Evolutionary conservation across 495 filamentous ascomycete genomes (phyloP).

Genomic region (Geopyxis carbonaria): DNA sequence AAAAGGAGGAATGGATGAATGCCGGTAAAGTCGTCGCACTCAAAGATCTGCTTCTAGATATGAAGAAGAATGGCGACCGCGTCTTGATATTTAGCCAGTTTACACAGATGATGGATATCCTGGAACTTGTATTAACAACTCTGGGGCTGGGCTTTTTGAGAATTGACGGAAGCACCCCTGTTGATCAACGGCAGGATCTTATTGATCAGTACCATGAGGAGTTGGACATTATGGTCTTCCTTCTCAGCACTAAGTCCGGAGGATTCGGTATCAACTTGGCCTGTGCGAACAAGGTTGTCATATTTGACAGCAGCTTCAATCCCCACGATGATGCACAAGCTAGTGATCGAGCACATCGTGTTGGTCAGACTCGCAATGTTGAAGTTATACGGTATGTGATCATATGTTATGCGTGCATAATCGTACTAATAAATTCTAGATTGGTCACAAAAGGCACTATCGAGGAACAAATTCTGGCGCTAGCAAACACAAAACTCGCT

Average conservation of each 20-base stretch:
- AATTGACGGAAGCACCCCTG: constrained; percentile 69
- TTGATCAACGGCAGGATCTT: constrained; percentile 63
- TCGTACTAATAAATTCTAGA: constrained; percentile 27
- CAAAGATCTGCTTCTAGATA: constrained; percentile 49
- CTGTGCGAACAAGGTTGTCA: constrained; percentile 89
- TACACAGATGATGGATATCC: constrained; percentile 74
- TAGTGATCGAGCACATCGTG: constrained; percentile 87
- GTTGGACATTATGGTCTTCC: constrained; percentile 66
- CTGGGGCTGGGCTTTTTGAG: constrained; percentile 58
- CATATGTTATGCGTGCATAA: background rate
- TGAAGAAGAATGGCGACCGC: constrained; percentile 68
- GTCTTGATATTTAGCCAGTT: constrained; percentile 85
- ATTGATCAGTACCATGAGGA: constrained; percentile 74
- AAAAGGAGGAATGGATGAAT: constrained; percentile 70
- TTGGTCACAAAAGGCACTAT: constrained; percentile 72
- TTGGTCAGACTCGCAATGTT: constrained; percentile 77
- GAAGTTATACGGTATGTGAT: constrained; percentile 42
- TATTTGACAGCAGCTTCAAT: constrained; percentile 91
- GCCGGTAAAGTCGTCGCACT: constrained; percentile 77
- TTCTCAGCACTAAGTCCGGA: constrained; percentile 82
- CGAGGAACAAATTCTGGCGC: constrained; percentile 78
- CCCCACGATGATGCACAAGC: constrained; percentile 94
- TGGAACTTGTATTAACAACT: constrained; percentile 63
- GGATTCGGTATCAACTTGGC: constrained; percentile 91
- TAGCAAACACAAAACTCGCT: constrained; percentile 83